Evolutionary conservation across 78 protist genomes (phyloP).

Genomic region (Cavenderia fasciculata): DNA sequence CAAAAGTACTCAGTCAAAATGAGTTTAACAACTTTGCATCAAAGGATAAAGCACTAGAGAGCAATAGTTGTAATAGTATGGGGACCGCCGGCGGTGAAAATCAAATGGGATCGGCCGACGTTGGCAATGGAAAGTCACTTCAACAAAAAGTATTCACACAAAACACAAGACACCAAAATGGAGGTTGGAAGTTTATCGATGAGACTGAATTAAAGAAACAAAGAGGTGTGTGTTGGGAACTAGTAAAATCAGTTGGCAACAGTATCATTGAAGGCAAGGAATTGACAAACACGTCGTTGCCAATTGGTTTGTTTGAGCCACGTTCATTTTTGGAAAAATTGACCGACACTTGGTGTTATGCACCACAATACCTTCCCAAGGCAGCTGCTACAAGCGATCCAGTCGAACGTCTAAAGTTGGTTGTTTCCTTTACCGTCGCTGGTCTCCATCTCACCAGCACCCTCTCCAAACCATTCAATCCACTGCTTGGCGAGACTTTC

Average conservation of each 20-base stretch:
- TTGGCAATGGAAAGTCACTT: slow-evolving; percentile 46
- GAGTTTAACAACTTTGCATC: no score
- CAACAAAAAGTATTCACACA: slow-evolving; percentile 70
- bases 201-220: slow-evolving; percentile 53
- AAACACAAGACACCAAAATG: slow-evolving; percentile 41
- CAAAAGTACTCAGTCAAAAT: no score
- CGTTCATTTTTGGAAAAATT: slow-evolving; percentile 81
- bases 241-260: slow-evolving; percentile 73
- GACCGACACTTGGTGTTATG: slow-evolving; percentile 70
- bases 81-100: no score
- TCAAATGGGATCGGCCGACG: no score
- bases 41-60: no score
- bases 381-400: slow-evolving; percentile 72
- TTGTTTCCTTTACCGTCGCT: slow-evolving; percentile 50
- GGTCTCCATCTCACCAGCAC: slow-evolving; percentile 72
- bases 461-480: slow-evolving; percentile 88
- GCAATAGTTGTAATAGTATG: no score
- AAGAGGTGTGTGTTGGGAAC: slow-evolving; percentile 76
- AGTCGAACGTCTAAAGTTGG: slow-evolving; percentile 54
- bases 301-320: slow-evolving; percentile 85
- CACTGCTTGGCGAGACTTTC: slow-evolving; percentile 90
- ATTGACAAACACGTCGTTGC: slow-evolving; percentile 61
- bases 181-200: slow-evolving; percentile 73
- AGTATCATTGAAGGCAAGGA: slow-evolving; percentile 76
- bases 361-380: slow-evolving; percentile 39